Conservation (phyloP, 257 asterid genomes). For the Mentha longifolia region DNA sequence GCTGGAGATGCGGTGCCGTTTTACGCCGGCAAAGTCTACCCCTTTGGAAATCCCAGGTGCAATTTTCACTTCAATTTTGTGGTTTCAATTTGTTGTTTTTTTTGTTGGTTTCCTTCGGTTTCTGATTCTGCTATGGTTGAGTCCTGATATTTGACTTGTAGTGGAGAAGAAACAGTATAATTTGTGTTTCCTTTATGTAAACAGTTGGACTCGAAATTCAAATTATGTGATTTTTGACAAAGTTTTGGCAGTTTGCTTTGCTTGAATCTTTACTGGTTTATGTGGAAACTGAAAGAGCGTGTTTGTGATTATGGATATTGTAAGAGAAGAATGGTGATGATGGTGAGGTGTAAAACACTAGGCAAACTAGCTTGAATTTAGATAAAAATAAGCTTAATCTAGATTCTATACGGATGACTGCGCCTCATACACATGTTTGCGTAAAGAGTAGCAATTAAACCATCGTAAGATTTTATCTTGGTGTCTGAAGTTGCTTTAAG, state of each 20-base stretch:
- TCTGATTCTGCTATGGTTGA: not conserved
- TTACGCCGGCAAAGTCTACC: conserved; percentile 80
- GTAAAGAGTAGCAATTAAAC: not conserved
- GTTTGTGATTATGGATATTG: not conserved
- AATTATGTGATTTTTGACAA: not conserved
- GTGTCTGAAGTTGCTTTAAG: conserved; percentile 1
- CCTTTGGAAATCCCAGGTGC: conserved; percentile 68
- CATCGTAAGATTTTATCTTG: not conserved
- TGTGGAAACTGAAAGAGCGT: not conserved
- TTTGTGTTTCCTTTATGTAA: too few species aligned
- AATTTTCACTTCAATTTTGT: not conserved
- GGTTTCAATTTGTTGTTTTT: not conserved
- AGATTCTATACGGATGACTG: too few species aligned
- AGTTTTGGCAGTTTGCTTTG: not conserved
- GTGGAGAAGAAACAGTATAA: too few species aligned
- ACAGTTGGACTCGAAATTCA: not conserved
- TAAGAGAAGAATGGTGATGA: not conserved
- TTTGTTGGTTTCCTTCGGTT: not conserved
- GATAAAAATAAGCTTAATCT: not conserved
- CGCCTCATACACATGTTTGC: too few species aligned
- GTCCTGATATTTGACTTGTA: too few species aligned
- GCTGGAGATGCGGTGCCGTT: conserved; percentile 73
- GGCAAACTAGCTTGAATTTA: not conserved
- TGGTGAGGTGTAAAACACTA: not conserved
- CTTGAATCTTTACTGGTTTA: not conserved